Base-by-base conservation (phyloP, 768 basidiomycete species). In the Austroboletus eburneus region DNA sequence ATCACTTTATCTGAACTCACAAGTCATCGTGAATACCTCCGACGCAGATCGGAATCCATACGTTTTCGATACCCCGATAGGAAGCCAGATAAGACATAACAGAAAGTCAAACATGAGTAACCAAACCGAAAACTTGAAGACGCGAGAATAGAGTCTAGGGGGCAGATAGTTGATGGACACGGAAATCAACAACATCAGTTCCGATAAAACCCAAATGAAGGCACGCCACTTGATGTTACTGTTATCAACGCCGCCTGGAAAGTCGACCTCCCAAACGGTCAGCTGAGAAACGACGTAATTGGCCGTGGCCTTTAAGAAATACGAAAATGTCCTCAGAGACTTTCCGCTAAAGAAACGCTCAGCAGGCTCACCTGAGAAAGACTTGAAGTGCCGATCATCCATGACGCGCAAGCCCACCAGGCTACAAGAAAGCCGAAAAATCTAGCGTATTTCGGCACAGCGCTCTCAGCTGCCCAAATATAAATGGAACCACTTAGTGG, bases 341-440 rank as follows among this genome's bases (percentile, higher is more conserved):
- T n/a, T 14, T 9, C 5, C 14, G 3, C 9, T 27, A 16, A 20
- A 30, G n/a, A n/a, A n/a, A n/a, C n/a, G n/a, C 46, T 23, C 21
- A 36, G 39, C 37, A 1, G 14, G 23, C 77, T 29, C 37, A 85
- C 91, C 71, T 92, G 90, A 48, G 87, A 91, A n/a, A n/a, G 8
- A 32, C 86, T 80, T 9, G 92, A 91, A 34, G 82, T 76, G 55
- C 92, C 94, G 0, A 91, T 94, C 79, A 91, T 91, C 92, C 92
- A 95, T n/a, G 91, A 91, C 2, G 91, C 91, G 48, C 83, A 85
- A 13, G 88, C 75, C 91, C 91, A 95, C 87, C 88, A 95, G 24
- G 91, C 91, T 13, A 93, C 91, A 45, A 91, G 65, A 69, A 93
- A 91, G 1, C 89, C 91, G 52, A 91, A 79, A 66, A 94, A 85